These are phyloP conservation scores for Talaromyces borbonicus DNA, from an alignment of 495 filamentous ascomycete genomes.

Conservation along the genomic window DNA sequence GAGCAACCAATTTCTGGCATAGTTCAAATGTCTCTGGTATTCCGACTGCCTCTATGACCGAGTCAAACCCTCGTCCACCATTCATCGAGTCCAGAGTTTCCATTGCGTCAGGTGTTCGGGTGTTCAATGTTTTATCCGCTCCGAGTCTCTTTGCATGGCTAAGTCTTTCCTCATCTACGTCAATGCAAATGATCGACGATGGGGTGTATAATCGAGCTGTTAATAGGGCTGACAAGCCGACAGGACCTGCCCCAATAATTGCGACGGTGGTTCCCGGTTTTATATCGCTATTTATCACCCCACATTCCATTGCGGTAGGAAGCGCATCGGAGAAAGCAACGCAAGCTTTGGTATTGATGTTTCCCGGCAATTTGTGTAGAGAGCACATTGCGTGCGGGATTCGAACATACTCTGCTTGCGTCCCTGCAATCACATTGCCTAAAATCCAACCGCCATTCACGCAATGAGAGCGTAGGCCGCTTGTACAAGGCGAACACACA, in stretches of 20 bases:
- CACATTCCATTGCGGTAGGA: slow-evolving; percentile 38
- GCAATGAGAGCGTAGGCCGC: slow-evolving; percentile 28
- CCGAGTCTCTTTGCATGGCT: slow-evolving; percentile 33
- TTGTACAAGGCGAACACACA: slow-evolving; percentile 26
- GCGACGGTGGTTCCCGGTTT: slow-evolving; percentile 32
- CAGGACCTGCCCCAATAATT: slow-evolving; percentile 39
- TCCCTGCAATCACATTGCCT: slow-evolving; percentile 37
- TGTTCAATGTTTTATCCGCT: slow-evolving; percentile 25
- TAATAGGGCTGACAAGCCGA: slow-evolving; percentile 36
- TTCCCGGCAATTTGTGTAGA: slow-evolving; percentile 27
- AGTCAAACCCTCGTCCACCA: slow-evolving; percentile 36
- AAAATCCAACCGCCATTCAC: slow-evolving; percentile 33
- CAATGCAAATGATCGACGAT: slow-evolving; percentile 28
- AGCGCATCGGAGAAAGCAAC: slow-evolving; percentile 37
- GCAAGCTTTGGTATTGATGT: slow-evolving; percentile 24
- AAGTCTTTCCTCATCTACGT: slow-evolving; percentile 28
- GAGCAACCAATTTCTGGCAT: slow-evolving; percentile 35
- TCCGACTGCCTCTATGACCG: slow-evolving; percentile 44
- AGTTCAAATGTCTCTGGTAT: slow-evolving; percentile 31
- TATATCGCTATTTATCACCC: slow-evolving; percentile 32
- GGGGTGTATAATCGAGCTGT: slow-evolving; percentile 38
- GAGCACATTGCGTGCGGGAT: slow-evolving; percentile 35
- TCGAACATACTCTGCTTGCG: slow-evolving; percentile 41
- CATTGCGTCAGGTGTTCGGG: slow-evolving; percentile 14
- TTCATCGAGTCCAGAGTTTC: slow-evolving; percentile 23